phyloP scores from a whole-genome alignment of 2,329 filamentous ascomycete species.

The Cercospora beticola region DNA sequence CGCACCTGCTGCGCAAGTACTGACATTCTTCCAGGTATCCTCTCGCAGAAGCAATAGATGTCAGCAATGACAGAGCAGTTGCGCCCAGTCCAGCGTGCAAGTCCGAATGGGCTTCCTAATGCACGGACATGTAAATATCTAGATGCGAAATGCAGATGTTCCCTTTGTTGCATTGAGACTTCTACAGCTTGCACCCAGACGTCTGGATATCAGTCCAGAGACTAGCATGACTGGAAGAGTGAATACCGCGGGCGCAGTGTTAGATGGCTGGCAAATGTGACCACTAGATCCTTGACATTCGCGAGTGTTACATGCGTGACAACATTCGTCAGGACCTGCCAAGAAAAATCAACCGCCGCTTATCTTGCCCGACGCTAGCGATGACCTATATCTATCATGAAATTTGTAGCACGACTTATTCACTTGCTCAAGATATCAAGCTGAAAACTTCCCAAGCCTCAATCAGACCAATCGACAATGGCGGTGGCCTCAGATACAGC shows the following conservation, averaged over 20 bases:
- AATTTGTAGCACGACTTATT: not conserved
- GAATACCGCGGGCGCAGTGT: not conserved
- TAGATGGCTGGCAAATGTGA: not conserved
- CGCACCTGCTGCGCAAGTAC: not conserved
- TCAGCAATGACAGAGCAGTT: not conserved
- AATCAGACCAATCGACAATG: slow-evolving; percentile 5
- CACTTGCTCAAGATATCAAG: not conserved
- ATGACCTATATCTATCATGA: not conserved
- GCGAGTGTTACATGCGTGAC: not conserved
- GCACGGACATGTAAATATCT: slow-evolving; percentile 27
- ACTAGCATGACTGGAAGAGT: not conserved
- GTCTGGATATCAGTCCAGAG: not conserved
- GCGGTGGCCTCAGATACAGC: slow-evolving; percentile 11
- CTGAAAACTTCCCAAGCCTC: not conserved
- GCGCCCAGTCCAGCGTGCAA: slow-evolving; percentile 5
- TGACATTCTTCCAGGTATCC: slow-evolving; percentile 24
- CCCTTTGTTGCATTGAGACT: slow-evolving; percentile 20
- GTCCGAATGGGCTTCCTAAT: not conserved
- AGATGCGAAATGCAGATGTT: slow-evolving; percentile 27
- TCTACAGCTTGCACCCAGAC: not conserved
- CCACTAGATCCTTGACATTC: not conserved
- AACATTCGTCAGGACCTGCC: not conserved
- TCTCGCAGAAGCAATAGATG: slow-evolving; percentile 30
- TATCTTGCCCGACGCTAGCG: slow-evolving; percentile 3
- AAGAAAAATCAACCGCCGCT: not conserved